Conservation (phyloP, 768 basidiomycete genomes). For the Suillus sp. region DNA sequence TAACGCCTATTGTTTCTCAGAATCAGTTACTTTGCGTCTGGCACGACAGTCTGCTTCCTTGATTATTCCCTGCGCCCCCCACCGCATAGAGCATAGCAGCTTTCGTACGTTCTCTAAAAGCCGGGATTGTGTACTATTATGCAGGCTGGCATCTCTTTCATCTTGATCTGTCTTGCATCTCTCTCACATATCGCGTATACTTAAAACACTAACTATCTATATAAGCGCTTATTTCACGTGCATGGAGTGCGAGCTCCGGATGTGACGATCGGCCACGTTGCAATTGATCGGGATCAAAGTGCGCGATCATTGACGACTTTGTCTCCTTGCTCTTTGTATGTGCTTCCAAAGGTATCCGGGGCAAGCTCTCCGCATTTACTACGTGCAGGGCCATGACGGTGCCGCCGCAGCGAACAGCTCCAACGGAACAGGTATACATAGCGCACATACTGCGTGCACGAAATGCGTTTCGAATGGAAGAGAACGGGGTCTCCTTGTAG, state of each 20-base stretch:
- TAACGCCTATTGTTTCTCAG: conserved; percentile 12
- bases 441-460: no score
- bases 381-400: background rate
- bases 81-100: conserved; percentile 4
- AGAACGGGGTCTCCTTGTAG: background rate
- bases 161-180: conserved; percentile 10
- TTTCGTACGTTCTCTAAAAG: conserved; percentile 11
- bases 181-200: conserved; percentile 13
- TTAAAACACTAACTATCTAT: conserved; percentile 14
- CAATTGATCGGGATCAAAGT: background rate
- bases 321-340: background rate
- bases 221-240: background rate
- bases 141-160: conserved; percentile 12
- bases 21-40: conserved; percentile 4
- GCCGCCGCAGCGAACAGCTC: background rate
- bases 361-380: background rate
- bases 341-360: no score
- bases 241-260: background rate
- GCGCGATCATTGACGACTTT: background rate
- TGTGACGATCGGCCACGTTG: background rate
- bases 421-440: no score
- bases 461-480: background rate
- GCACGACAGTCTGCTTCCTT: conserved; percentile 3
- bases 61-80: background rate
- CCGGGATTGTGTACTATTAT: conserved; percentile 15